These are phyloP conservation scores for Coemansia sp. DNA, from an alignment of 371 early-diverging fungal species.

Conservation along the genomic window DNA sequence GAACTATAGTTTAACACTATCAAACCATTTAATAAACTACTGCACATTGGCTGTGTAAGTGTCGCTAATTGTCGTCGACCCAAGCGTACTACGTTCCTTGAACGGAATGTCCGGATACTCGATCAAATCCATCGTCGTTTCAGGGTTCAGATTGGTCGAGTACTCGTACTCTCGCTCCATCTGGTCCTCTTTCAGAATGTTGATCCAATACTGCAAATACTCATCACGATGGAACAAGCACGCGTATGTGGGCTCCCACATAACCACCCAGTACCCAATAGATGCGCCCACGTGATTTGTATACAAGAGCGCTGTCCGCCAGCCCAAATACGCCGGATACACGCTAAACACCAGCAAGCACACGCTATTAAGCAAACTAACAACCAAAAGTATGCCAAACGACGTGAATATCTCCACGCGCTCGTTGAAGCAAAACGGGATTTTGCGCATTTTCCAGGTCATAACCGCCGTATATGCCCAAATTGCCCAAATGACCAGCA, in stretches of 20 bases:
- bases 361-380: conserved; percentile 24
- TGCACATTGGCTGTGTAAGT: no score
- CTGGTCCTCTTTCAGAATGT: conserved; percentile 25
- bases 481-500: conserved; percentile 21
- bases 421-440: conserved; percentile 43
- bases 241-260: conserved; percentile 40
- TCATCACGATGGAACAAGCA: conserved; percentile 34
- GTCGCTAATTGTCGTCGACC: no score
- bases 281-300: conserved; percentile 33
- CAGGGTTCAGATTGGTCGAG: conserved; percentile 13
- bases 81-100: no score
- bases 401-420: conserved; percentile 15
- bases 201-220: conserved; percentile 39
- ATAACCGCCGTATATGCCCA: conserved; percentile 21
- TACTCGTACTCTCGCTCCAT: conserved; percentile 33
- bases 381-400: conserved; percentile 10
- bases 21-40: no score
- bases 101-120: conserved; percentile 14
- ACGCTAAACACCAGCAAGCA: conserved; percentile 21
- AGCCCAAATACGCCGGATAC: conserved; percentile 8
- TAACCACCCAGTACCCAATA: conserved; percentile 48
- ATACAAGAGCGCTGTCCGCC: conserved; percentile 33
- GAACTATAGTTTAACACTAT: no score
- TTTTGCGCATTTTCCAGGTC: conserved; percentile 33
- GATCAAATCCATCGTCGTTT: conserved; percentile 8